Percentiles rank a stretch among this genome's conserved stretches.
These are phyloP conservation scores for Penstemon barbatus DNA, from an alignment of 257 asterid genomes.

Conservation along the genomic window DNA sequence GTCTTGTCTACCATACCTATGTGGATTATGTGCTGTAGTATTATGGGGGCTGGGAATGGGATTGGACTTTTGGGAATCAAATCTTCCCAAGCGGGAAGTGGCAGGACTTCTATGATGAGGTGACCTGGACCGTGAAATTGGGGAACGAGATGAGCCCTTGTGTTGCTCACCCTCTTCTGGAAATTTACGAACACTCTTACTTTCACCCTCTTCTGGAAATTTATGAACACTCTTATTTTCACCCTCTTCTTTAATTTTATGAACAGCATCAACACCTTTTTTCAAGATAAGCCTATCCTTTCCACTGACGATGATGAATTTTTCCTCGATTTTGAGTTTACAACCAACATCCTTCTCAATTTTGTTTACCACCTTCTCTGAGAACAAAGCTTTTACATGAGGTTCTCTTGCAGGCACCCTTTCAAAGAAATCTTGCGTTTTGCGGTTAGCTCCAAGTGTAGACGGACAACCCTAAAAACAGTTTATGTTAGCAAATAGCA, in stretches of 20 bases:
- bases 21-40: constrained; percentile 47
- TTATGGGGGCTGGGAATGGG: constrained; percentile 62
- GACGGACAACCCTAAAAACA: constrained; percentile 87
- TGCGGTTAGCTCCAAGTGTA: constrained; percentile 93
- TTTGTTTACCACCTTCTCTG: constrained; percentile 74
- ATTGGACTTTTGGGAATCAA: constrained; percentile 65
- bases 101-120: constrained; percentile 79
- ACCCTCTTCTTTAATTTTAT: constrained; percentile 75
- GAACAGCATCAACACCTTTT: constrained; percentile 94
- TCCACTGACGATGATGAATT: constrained; percentile 92
- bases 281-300: constrained; percentile 87
- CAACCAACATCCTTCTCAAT: constrained; percentile 94
- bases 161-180: constrained; percentile 54
- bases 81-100: constrained; percentile 61
- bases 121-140: constrained; percentile 66
- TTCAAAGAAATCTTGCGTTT: constrained; percentile 96
- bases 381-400: constrained; percentile 81
- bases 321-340: constrained; percentile 87
- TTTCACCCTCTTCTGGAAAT: constrained; percentile 62
- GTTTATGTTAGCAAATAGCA: constrained; percentile 28
- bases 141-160: constrained; percentile 61
- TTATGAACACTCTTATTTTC: constrained; percentile 59
- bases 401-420: constrained; percentile 94
- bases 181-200: constrained; percentile 55
- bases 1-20: constrained; percentile 68